phyloP scores from a whole-genome alignment of 179 eudicot species.

The Beta macrorhiza region DNA sequence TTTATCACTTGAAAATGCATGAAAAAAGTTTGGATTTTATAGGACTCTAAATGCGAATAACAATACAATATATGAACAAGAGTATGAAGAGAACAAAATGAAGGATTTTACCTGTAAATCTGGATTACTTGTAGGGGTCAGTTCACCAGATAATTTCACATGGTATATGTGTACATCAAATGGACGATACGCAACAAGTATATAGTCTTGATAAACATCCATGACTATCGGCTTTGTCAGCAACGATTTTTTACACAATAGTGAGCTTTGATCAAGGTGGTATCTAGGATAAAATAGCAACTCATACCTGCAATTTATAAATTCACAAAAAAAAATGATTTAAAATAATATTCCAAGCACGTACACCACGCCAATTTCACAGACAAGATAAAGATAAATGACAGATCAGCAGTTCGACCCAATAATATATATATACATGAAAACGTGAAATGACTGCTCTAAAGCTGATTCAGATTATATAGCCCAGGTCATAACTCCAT shows the following conservation, averaged over 20 bases:
- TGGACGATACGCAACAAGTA: slow-evolving; percentile 89
- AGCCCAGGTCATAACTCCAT: neutral
- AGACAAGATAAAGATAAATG: slow-evolving; percentile 2
- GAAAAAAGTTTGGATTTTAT: slow-evolving; percentile 36
- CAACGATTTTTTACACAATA: slow-evolving; percentile 75
- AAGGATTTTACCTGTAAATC: slow-evolving; percentile 63
- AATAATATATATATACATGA: neutral
- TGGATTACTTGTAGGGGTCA: slow-evolving; percentile 78
- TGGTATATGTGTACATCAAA: slow-evolving; percentile 91
- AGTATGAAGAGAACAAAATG: slow-evolving; percentile 15
- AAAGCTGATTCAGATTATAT: neutral
- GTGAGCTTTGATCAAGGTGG: slow-evolving; percentile 97
- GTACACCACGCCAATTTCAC: neutral
- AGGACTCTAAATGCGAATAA: slow-evolving; percentile 17
- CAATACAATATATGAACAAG: slow-evolving; percentile 3
- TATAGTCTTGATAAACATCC: slow-evolving; percentile 88
- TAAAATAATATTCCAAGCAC: neutral
- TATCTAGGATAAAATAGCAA: slow-evolving; percentile 95
- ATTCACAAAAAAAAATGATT: slow-evolving; percentile 9
- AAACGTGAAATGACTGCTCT: neutral
- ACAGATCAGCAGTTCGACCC: neutral
- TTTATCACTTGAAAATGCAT: slow-evolving; percentile 94
- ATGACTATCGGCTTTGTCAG: slow-evolving; percentile 89
- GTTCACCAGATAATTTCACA: slow-evolving; percentile 77
- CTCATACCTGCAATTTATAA: slow-evolving; percentile 75